Base-by-base conservation (phyloP, 306 rosid species). In the Vicia sativa region DNA sequence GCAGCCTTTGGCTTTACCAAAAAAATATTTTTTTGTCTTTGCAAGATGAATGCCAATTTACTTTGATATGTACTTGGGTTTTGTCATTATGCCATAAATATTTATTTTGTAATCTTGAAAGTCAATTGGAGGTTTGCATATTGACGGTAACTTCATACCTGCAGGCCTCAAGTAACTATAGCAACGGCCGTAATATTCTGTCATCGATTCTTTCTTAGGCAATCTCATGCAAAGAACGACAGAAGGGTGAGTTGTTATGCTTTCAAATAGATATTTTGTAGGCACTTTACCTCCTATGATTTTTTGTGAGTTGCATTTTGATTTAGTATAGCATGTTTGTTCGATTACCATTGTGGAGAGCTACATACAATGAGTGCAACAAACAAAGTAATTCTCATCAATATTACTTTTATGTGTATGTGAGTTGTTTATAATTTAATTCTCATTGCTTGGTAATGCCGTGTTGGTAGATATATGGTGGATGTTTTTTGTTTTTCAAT, bases 101-200 rank as follows among this genome's bases (percentile, higher is more conserved):
- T 73, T 70, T 44, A 50, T 69, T 67, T 48, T 38, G 46, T 73
- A 19, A 44, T 55, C 18, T 55, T 43, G 44, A 66, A 64, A 65
- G 65, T 39, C 23, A 9, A 58, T 44, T 65, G 58, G 53, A 74
- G 74, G 42, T 52, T 64, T 53, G 49, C 68, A 65, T 73, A 69
- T 64, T 57, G 68, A 50, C 57, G 46, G 72, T 74, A 53, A 70
- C 72, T 75, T 59, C 75, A 9, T 54, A 44, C 59, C 25, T 78
- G 78, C 83, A 82, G 86, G 77, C 86, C 86, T 56, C 86, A 82
- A 75, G 74, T 82, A 67, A 82, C 83, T 49, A 82, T 82, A 66
- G 86, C 86, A 29, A 82, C 86, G 4, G 86, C 86, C 45, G 79
- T 82, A 62, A 72, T 82, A 35, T 82, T 82, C 72, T 82, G 86